A percentile compares a stretch with the other conserved stretches of the same genome.
Conservation (phyloP, 202 grass and related monocot species). For the Panicum virgatum region DNA sequence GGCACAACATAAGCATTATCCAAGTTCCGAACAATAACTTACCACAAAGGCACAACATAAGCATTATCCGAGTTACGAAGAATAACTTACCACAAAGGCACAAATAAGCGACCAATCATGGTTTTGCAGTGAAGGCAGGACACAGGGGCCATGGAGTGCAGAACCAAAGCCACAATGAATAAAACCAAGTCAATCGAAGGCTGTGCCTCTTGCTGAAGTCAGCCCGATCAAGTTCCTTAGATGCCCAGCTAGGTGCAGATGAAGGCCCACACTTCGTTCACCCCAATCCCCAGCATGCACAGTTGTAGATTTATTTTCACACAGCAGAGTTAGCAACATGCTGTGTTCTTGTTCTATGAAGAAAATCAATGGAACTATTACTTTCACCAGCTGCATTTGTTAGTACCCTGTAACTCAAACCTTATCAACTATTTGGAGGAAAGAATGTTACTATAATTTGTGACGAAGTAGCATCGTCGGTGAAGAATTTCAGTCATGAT, state of each 20-base stretch:
- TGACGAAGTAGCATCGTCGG: slow-evolving; percentile 41
- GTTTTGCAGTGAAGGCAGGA: slow-evolving; percentile 2
- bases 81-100: background rate
- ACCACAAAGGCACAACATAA: background rate
- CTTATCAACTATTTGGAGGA: slow-evolving; percentile 24
- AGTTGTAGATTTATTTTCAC: slow-evolving; percentile 33
- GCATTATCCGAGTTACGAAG: background rate
- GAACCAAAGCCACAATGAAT: slow-evolving; percentile 47
- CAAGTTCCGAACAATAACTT: no score
- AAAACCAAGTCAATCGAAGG: slow-evolving; percentile 18
- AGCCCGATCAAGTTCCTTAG: background rate
- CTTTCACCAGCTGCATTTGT: slow-evolving; percentile 28
- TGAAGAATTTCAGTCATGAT: slow-evolving; percentile 43
- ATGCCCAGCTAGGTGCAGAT: slow-evolving; percentile 31
- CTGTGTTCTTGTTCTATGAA: slow-evolving; percentile 11
- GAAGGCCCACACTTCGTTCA: slow-evolving; percentile 22
- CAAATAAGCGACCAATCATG: background rate
- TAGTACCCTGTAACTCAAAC: slow-evolving; percentile 32
- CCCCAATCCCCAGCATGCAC: background rate
- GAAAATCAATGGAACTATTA: slow-evolving; percentile 9
- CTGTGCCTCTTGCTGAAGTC: slow-evolving; percentile 41
- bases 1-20: background rate
- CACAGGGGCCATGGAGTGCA: slow-evolving; percentile 20
- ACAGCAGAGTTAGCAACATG: background rate
- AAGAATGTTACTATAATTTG: slow-evolving; percentile 55